A percentile compares a stretch with the other conserved stretches of the same genome.
Evolutionary conservation across 2,329 filamentous ascomycete genomes (phyloP).

Genomic region (Alternaria sp.): DNA sequence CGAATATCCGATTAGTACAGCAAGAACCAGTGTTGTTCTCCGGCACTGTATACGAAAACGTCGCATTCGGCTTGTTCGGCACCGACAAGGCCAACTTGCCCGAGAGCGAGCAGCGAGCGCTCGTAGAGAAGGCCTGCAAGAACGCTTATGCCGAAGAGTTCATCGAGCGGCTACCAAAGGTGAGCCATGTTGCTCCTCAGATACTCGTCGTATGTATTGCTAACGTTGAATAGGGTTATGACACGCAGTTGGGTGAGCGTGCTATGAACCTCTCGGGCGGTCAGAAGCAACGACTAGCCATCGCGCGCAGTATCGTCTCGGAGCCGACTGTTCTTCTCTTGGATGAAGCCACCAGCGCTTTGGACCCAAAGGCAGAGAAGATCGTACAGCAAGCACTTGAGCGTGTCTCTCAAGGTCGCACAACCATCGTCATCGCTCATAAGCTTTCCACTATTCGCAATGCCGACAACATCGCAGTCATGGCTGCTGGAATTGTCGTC

Average conservation of each 20-base stretch:
- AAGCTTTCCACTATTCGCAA: constrained; percentile 91
- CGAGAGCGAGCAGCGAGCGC: constrained; percentile 67
- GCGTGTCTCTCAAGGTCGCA: constrained; percentile 80
- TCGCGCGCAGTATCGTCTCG: constrained; percentile 85
- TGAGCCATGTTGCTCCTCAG: constrained; percentile 19
- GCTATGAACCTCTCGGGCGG: constrained; percentile 91
- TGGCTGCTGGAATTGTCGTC: constrained; percentile 79
- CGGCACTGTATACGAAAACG: constrained; percentile 87
- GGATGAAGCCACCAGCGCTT: constrained; percentile 83
- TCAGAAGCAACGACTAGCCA: constrained; percentile 95
- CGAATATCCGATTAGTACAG: constrained; percentile 87
- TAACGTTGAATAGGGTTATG: constrained; percentile 74
- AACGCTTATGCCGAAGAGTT: constrained; percentile 97
- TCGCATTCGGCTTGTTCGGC: constrained; percentile 78
- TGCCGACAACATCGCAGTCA: constrained; percentile 94
- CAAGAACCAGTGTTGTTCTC: constrained; percentile 92
- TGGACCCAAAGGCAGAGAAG: constrained; percentile 93
- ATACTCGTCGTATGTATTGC: background rate
- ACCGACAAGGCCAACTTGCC: constrained; percentile 62
- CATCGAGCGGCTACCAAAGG: constrained; percentile 65
- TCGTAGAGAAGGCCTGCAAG: constrained; percentile 79
- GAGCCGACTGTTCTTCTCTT: constrained; percentile 88
- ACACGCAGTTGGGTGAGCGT: constrained; percentile 90
- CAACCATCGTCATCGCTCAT: constrained; percentile 95
- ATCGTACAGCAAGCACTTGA: constrained; percentile 93